These are phyloP conservation scores for Moniliophthora roreri DNA, from an alignment of 1,284 basidiomycete species.

Conservation along the genomic window DNA sequence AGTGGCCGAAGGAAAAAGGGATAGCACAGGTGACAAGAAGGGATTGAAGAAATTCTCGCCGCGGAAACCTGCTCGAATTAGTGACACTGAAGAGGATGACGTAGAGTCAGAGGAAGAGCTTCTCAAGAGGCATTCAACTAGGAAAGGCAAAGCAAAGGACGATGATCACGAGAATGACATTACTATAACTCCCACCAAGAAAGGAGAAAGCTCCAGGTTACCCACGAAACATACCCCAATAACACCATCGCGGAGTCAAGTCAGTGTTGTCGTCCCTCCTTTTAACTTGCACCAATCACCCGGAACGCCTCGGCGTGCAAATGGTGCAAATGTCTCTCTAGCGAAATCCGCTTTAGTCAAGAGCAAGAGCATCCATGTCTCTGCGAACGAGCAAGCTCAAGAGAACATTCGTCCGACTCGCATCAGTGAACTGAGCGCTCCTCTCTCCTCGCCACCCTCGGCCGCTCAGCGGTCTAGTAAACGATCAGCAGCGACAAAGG, in stretches of 20 bases:
- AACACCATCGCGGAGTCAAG: background rate
- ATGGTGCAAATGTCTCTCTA: background rate
- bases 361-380: constrained; percentile 10
- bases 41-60: background rate
- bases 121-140: constrained; percentile 4
- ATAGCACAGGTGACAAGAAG: background rate
- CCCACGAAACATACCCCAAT: background rate
- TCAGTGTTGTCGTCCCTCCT: constrained; percentile 1
- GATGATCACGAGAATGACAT: constrained; percentile 11
- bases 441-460: constrained; percentile 12
- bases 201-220: constrained; percentile 10
- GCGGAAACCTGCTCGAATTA: background rate
- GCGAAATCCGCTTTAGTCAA: background rate
- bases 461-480: constrained; percentile 19
- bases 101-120: constrained; percentile 7
- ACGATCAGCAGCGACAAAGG: constrained; percentile 67
- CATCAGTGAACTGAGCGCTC: background rate
- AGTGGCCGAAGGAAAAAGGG: background rate
- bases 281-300: background rate
- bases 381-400: constrained; percentile 4
- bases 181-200: constrained; percentile 3
- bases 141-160: constrained; percentile 9
- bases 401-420: background rate
- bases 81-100: background rate
- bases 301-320: background rate